Base-by-base conservation (phyloP, 768 basidiomycete genomes). In the Mrakia hoshinonis region DNA sequence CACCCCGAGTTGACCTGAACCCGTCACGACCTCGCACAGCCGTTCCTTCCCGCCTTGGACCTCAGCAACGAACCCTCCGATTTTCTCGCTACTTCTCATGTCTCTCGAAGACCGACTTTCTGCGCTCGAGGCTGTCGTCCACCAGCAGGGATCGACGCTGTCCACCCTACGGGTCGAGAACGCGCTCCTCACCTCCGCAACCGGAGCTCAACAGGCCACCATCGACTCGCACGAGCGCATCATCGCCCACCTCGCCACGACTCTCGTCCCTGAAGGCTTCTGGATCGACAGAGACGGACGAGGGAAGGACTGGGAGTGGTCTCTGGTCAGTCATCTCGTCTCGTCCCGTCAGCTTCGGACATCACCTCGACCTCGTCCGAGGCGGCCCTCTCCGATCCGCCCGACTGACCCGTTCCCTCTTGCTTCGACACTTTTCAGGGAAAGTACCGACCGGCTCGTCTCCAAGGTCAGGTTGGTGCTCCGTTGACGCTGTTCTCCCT, bases 81-180 rank as follows among this genome's bases (percentile, higher is more conserved):
- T n/a, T 52, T 26, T 52, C n/a, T 52, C 51, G 22, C 49, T 52
- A 24, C 51, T 52, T 26, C 51, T 52, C 51, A 52, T 52, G 51
- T 24, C n/a, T 26, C 51, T 52, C 51, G 51, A 52, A 52, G 51
- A 52, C 29, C 51, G 51, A 52, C 6, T 52, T 7, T 22, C 51
- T 29, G 10, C n/a, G 3, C 51, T 52, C 51, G 51, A 52, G n/a
- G 51, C n/a, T 9, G n/a, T 12, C 18, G 51, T 52, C n/a, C n/a
- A 52, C n/a, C n/a, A 52, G n/a, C 51, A 52, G 51, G n/a, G 51
- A 52, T 52, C 51, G 51, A 52, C 4, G n/a, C 51, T 52, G n/a
- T 24, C n/a, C 0, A n/a, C 3, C 29, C 51, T 4, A 24, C 29
- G n/a, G 29, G n/a, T 29, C n/a, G 18, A 52, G n/a, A 29, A 24